Evolutionary conservation across 495 filamentous ascomycete genomes (phyloP).

Genomic region (Xylaria grammica): DNA sequence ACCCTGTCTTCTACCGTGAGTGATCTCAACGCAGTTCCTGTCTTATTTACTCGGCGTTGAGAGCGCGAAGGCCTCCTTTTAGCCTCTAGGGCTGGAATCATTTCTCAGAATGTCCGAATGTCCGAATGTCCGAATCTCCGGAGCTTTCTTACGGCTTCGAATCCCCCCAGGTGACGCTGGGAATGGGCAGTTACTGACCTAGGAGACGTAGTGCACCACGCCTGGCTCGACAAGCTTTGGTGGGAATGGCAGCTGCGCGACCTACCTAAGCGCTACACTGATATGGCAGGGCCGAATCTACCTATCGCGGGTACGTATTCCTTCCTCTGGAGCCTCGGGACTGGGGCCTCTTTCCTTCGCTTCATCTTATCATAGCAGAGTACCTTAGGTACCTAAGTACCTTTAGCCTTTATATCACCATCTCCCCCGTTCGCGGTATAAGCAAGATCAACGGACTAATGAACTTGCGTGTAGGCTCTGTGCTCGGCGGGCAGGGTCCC

Average conservation of each 20-base stretch:
- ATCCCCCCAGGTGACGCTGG: too few species aligned
- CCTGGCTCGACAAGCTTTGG: constrained; percentile 58
- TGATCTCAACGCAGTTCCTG: too few species aligned
- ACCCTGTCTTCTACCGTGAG: constrained; percentile 53
- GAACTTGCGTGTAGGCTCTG: not conserved
- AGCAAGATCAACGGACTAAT: not conserved
- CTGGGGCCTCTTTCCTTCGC: not conserved
- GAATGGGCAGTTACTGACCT: too few species aligned
- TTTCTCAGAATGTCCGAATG: too few species aligned
- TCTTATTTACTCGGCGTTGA: too few species aligned
- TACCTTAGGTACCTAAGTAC: too few species aligned
- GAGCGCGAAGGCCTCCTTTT: too few species aligned
- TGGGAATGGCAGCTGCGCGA: constrained; percentile 53
- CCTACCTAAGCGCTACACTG: constrained; percentile 32
- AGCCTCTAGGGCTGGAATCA: too few species aligned
- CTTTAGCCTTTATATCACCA: too few species aligned
- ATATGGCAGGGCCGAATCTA: constrained; percentile 37
- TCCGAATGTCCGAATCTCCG: too few species aligned
- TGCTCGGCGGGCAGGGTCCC: constrained; percentile 7
- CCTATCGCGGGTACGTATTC: constrained; percentile 11
- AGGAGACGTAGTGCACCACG: constrained; percentile 46
- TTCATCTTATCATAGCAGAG: constrained; percentile 10
- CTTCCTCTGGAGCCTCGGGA: constrained; percentile 14
- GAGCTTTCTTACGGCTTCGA: too few species aligned
- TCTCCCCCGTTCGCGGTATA: too few species aligned